Evolutionary conservation across 2,329 filamentous ascomycete species (phyloP), one percentile per base, ranked within the genome.

Genomic region (Ophiostoma quercus): DNA sequence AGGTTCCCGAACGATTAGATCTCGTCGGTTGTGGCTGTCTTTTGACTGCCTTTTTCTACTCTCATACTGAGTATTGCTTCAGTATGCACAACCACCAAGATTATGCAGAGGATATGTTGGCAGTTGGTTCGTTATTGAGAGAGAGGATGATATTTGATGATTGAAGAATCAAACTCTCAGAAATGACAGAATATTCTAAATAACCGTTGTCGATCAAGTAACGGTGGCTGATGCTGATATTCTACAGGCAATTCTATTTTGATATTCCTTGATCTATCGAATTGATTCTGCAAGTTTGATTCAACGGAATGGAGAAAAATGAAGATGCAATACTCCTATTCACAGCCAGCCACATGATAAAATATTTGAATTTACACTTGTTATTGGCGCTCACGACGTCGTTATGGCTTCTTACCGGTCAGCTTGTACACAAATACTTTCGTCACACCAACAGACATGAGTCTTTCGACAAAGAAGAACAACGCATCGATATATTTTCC

Each of bases 351-450:
- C 51, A 57, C 51, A 57, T 25, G 51, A 25, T n/a, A n/a, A n/a
- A n/a, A 3, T 57, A 57, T 57, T 57, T 25, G 2, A 34, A 34
- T 34, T 34, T 47, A 47, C 43, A 6, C 19, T n/a, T n/a, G 6
- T 47, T 47, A 7, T n/a, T 47, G 6, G 19, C 7, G 19, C 19
- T 47, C 16, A 47, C 43, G 43, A 47, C 43, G 16, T 8, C 19
- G 43, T 47, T 57, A 22, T 57, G n/a, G n/a, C 47, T 51, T 51
- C 47, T 51, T 51, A 51, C 47, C 47, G 47, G 47, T 51, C 47
- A 19, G 47, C 16, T 19, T 51, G 16, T 57, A 25, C n/a, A 22
- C 51, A 57, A 25, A 57, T 57, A 11, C 0, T 57, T 57, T 25
- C 51, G 51, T 25, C 51, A 57, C 51, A 57, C 51, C 51, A 57